A percentile compares a stretch with the other conserved stretches of the same genome.
Evolutionary conservation across 352 stramenopile species (phyloP).

Genomic region (Elongisporangium prolatum): DNA sequence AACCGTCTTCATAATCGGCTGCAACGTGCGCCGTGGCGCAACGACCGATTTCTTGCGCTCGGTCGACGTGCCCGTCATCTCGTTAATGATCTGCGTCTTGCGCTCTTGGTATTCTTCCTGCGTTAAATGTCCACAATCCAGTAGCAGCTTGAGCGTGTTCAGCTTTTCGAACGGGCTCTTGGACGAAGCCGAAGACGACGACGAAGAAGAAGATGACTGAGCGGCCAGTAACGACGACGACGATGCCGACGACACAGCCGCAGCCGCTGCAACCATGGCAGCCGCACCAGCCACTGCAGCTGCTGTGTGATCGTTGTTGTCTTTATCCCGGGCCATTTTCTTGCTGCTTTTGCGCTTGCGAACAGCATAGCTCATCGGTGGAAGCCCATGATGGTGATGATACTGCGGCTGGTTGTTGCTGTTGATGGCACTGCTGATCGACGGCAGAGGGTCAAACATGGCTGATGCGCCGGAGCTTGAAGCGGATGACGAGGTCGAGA

Average conservation of each 20-base stretch:
- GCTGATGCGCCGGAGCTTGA: background rate
- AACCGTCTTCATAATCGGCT: conserved; percentile 79
- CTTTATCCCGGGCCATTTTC: background rate
- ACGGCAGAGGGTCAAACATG: background rate
- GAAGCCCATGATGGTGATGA: background rate
- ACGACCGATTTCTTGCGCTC: conserved; percentile 52
- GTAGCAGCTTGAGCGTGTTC: conserved; percentile 77
- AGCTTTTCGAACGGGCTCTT: conserved; percentile 78
- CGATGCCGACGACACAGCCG: background rate
- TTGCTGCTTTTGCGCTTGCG: background rate
- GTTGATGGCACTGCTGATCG: conserved; percentile 3
- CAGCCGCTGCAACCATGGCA: background rate
- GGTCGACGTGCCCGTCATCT: conserved; percentile 78
- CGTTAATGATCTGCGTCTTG: conserved; percentile 86
- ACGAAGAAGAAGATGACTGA: background rate
- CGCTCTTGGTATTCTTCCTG: conserved; percentile 77
- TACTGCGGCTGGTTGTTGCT: conserved; percentile 3
- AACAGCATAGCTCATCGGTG: background rate
- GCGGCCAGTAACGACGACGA: background rate
- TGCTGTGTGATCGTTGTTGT: background rate
- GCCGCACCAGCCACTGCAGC: background rate
- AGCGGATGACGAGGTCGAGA: background rate
- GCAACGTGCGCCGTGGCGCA: conserved; percentile 22
- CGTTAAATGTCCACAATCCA: conserved; percentile 75
- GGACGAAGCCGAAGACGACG: background rate